Percentiles rank a stretch among this genome's conserved stretches.
Conservation (phyloP, 2,329 filamentous ascomycete genomes). For the Penicillium sp. region DNA sequence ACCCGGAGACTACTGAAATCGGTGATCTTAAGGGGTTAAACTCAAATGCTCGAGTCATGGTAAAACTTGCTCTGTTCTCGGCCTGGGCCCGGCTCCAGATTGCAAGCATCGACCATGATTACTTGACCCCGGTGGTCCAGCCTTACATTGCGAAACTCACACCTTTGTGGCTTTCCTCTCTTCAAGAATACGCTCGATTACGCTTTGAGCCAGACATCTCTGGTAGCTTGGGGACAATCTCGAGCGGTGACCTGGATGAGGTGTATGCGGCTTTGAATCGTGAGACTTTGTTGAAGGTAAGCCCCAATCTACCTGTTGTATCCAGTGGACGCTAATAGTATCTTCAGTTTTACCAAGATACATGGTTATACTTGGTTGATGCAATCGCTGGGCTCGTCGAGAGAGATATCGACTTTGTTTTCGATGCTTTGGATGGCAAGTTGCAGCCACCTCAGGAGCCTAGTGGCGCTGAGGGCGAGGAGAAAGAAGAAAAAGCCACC, state of each 20-base stretch:
- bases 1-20: slow-evolving; percentile 78
- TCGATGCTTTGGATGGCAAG: slow-evolving; percentile 91
- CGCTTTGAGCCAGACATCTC: slow-evolving; percentile 97
- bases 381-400: slow-evolving; percentile 96
- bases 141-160: slow-evolving; percentile 88
- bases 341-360: slow-evolving; percentile 82
- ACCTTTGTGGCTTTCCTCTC: slow-evolving; percentile 87
- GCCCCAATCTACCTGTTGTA: background rate
- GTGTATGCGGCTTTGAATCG: slow-evolving; percentile 94
- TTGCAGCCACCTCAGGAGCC: slow-evolving; percentile 38
- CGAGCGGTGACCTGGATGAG: slow-evolving; percentile 82
- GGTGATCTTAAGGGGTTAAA: slow-evolving; percentile 90
- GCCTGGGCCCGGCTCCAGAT: slow-evolving; percentile 98
- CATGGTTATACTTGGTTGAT: slow-evolving; percentile 94
- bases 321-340: background rate
- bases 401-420: slow-evolving; percentile 96
- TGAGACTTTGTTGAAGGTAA: slow-evolving; percentile 76
- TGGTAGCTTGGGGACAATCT: slow-evolving; percentile 77
- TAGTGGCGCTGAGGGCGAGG: slow-evolving; percentile 3
- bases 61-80: slow-evolving; percentile 94
- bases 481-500: slow-evolving; percentile 22
- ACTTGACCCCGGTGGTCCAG: slow-evolving; percentile 81
- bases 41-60: slow-evolving; percentile 96
- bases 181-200: slow-evolving; percentile 88
- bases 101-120: slow-evolving; percentile 85